These are phyloP conservation scores for Petunia hybrid DNA, from an alignment of 305 asterid species.

Conservation along the genomic window DNA sequence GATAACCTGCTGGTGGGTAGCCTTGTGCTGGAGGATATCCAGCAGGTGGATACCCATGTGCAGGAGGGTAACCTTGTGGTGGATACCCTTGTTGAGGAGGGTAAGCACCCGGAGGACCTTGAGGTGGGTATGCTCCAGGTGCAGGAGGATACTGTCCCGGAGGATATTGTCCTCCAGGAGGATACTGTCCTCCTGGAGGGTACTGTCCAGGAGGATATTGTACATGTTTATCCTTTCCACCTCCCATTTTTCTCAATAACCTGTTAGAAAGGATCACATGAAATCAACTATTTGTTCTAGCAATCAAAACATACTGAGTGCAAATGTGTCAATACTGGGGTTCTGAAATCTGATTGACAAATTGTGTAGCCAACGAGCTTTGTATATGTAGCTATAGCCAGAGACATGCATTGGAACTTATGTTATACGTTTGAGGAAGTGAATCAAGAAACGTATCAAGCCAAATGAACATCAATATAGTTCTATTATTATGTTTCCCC, in stretches of 20 bases:
- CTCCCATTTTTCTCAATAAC: conserved; percentile 17
- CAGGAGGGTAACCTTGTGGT: background rate
- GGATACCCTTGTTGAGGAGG: conserved; percentile 16
- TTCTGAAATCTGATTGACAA: no score
- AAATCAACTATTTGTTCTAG: background rate
- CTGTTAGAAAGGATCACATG: background rate
- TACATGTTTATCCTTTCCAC: background rate
- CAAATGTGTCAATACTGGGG: no score
- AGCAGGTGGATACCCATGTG: background rate
- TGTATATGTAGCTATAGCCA: background rate
- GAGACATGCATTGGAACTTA: background rate
- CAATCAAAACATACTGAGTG: no score
- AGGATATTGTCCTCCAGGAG: background rate
- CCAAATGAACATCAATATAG: background rate
- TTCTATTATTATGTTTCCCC: background rate
- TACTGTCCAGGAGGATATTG: background rate
- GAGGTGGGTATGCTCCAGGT: background rate
- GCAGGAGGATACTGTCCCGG: background rate
- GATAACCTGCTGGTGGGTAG: background rate
- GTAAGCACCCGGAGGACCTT: background rate
- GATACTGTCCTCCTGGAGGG: background rate
- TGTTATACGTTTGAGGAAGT: conserved; percentile 5
- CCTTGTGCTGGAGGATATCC: conserved; percentile 10
- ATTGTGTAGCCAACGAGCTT: no score
- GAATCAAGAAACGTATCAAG: background rate